Evolutionary conservation across 805 yeast species (phyloP).

Genomic region (Candida germanica): DNA sequence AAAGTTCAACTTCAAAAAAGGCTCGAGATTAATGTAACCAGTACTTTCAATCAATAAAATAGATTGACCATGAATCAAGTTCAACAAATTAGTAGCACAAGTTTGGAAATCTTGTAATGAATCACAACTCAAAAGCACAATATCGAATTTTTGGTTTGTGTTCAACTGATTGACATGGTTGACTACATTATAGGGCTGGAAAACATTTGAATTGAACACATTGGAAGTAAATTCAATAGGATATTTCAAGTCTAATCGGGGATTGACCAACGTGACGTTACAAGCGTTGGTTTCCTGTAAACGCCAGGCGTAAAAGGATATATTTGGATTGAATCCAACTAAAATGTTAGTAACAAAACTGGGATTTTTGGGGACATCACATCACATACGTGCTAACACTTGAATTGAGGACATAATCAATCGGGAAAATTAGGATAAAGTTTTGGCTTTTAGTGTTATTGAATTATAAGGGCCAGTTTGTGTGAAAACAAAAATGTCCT

Average conservation of each 20-base stretch:
- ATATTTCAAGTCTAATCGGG: slow-evolving; percentile 16
- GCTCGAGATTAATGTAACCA: slow-evolving; percentile 70
- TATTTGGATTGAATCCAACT: slow-evolving; percentile 57
- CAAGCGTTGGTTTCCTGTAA: slow-evolving; percentile 42
- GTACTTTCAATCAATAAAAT: slow-evolving; percentile 64
- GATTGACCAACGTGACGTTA: slow-evolving; percentile 38
- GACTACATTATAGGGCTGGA: slow-evolving; percentile 13
- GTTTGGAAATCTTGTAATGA: slow-evolving; percentile 40
- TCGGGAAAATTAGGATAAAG: too few species aligned
- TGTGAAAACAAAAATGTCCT: too few species aligned
- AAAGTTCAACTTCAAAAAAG: slow-evolving; percentile 52
- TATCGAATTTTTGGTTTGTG: slow-evolving; percentile 22
- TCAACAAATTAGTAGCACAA: slow-evolving; percentile 21
- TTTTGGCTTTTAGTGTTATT: too few species aligned
- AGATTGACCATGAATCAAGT: slow-evolving; percentile 35
- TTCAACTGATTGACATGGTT: slow-evolving; percentile 8
- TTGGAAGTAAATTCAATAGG: slow-evolving; percentile 17
- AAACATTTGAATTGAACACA: slow-evolving; percentile 12
- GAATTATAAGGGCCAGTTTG: too few species aligned
- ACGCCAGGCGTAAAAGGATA: slow-evolving; percentile 60
- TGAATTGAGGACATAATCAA: too few species aligned
- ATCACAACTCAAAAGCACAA: slow-evolving; percentile 32
- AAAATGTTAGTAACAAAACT: too few species aligned
- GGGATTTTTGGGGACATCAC: too few species aligned
- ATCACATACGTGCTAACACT: too few species aligned